Evolutionary conservation across 306 rosid genomes (phyloP), one percentile per base, ranked within the genome.

Genomic region (Trifolium fragiferum): DNA sequence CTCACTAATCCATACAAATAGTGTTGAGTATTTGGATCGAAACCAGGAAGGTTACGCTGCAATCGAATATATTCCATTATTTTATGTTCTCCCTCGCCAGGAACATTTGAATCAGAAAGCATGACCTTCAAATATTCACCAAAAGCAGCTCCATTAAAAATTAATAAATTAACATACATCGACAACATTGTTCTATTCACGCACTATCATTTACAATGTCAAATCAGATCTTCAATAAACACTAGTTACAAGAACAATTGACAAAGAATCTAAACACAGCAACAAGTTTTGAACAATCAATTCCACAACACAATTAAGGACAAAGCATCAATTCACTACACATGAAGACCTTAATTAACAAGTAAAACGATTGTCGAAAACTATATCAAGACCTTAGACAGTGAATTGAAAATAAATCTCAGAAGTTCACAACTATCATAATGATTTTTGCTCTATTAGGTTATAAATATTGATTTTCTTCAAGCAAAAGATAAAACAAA

Each of bases 11-110:
- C 99, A 82, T 94, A 94, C 61, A 94, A 83, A 80, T 95, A 92
- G 71, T 94, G 97, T 47, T 83, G 84, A 65, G 96, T 90, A 75
- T 94, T 91, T 58, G 97, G 99, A 85, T 92, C 81, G 71, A 86
- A 94, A 49, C 99, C 97, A 21, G 87, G 87, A 73, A 88, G 87
- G 85, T 83, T 83, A 63, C 97, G 93, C 66, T 92, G 97, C 68
- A 19, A 78, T 68, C 97, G 93, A 66, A 94, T 92, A 76, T 92
- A 94, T 69, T 87, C 78, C 88, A 94, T 94, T 76, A 91, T 87
- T 86, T 94, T 94, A 84, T 94, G 99, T 73, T 94, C 95, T 67
- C 99, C 99, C 89, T 94, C 99, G 8, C 99, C 99, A 66, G 92
- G 93, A 69, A 84, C 96, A 63, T 94, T 94, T 57, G 99, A 84